These are phyloP conservation scores for Penicillium arizonense DNA, from an alignment of 495 filamentous ascomycete genomes.

Conservation along the genomic window DNA sequence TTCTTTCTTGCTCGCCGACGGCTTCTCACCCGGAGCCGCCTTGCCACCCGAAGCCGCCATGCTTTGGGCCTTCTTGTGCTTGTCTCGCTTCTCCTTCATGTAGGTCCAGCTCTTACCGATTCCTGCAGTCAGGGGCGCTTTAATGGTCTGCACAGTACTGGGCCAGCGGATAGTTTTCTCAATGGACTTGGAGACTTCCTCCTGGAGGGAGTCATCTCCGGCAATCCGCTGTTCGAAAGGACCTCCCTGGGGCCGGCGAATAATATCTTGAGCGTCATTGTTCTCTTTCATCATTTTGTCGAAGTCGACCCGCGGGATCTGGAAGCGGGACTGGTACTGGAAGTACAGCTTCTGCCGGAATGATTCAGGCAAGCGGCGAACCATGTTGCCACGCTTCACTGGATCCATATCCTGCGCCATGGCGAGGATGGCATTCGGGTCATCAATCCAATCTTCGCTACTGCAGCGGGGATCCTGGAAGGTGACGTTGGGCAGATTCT, in stretches of 20 bases:
- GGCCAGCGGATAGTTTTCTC: slow-evolving; percentile 89
- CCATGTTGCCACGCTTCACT: slow-evolving; percentile 88
- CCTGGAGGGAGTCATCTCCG: slow-evolving; percentile 60
- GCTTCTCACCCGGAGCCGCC: slow-evolving; percentile 8
- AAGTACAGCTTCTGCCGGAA: slow-evolving; percentile 92
- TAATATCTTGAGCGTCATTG: slow-evolving; percentile 56
- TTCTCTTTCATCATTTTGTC: slow-evolving; percentile 77
- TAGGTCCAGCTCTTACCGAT: slow-evolving; percentile 68
- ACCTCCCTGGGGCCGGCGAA: slow-evolving; percentile 74
- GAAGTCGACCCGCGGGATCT: slow-evolving; percentile 81
- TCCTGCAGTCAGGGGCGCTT: slow-evolving; percentile 77
- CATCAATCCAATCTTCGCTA: slow-evolving; percentile 62
- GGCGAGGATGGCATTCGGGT: slow-evolving; percentile 56
- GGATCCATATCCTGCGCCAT: slow-evolving; percentile 91
- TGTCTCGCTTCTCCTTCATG: slow-evolving; percentile 77
- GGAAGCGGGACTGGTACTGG: slow-evolving; percentile 85
- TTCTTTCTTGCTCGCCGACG: slow-evolving; percentile 15
- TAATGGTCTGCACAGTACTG: slow-evolving; percentile 77
- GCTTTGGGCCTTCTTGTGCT: slow-evolving; percentile 46
- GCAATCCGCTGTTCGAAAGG: slow-evolving; percentile 85
- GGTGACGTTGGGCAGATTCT: slow-evolving; percentile 80
- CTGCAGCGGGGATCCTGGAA: slow-evolving; percentile 70
- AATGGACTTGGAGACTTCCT: slow-evolving; percentile 70
- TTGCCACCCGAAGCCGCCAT: slow-evolving; percentile 15
- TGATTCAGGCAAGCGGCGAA: slow-evolving; percentile 80